Percentiles rank a stretch among this genome's conserved stretches.
Conservation (phyloP, 1,284 basidiomycete species). For the Inonotus obliquus region DNA sequence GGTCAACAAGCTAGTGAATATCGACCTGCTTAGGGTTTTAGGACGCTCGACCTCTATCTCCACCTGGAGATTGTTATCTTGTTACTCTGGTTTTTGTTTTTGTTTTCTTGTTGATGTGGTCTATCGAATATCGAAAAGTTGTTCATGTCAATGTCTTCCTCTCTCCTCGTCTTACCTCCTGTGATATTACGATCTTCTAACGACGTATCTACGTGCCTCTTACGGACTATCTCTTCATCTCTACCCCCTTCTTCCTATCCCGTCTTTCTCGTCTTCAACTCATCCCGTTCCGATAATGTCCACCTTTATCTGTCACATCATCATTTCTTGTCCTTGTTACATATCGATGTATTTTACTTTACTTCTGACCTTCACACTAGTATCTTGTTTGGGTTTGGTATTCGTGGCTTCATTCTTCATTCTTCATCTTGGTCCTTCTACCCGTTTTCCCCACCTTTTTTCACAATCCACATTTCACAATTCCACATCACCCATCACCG, state of each 20-base stretch:
- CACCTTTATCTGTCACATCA: not conserved
- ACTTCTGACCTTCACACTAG: not conserved
- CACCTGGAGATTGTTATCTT: no score
- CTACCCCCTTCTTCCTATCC: not conserved
- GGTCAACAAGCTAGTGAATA: not conserved
- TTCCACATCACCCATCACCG: no score
- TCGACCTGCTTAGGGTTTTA: slow-evolving; percentile 3
- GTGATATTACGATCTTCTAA: not conserved
- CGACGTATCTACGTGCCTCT: not conserved
- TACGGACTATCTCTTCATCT: not conserved
- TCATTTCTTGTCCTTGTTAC: not conserved
- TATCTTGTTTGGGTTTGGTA: not conserved
- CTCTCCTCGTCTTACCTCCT: not conserved
- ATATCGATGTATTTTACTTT: not conserved
- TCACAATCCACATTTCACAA: not conserved
- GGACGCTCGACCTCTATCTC: not conserved
- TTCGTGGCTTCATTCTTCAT: not conserved
- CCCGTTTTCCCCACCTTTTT: not conserved
- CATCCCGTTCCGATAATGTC: not conserved
- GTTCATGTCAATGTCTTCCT: not conserved
- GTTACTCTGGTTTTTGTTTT: not conserved
- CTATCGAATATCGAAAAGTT: not conserved
- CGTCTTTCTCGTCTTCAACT: not conserved
- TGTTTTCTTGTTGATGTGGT: not conserved
- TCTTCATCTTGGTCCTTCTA: not conserved